A percentile compares a stretch with the other conserved stretches of the same genome.
Conservation (phyloP, 2,329 filamentous ascomycete genomes). For the Chrysoporthe austroafricana region DNA sequence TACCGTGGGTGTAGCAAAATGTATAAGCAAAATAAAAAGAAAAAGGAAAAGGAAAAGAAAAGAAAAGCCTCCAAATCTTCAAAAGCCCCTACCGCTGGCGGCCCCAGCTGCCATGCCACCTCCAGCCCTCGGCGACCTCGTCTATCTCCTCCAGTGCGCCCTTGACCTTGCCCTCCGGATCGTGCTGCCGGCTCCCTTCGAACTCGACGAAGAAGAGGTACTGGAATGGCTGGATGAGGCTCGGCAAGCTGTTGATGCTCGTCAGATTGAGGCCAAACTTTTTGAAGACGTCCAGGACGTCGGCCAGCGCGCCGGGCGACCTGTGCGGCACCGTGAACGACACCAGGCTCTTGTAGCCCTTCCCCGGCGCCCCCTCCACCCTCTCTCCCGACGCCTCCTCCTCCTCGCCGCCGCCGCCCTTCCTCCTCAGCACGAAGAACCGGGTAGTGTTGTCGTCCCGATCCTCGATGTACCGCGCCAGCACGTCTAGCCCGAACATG, state of each 20-base stretch:
- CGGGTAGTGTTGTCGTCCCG: constrained; percentile 76
- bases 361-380: neutral
- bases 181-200: constrained; percentile 61
- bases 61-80: neutral
- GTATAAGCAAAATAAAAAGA: neutral
- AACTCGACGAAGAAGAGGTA: constrained; percentile 97
- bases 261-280: constrained; percentile 77
- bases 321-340: constrained; percentile 82
- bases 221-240: constrained; percentile 75
- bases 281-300: constrained; percentile 79
- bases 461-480: constrained; percentile 75
- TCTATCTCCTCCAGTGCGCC: constrained; percentile 62
- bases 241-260: constrained; percentile 86
- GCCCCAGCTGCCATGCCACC: constrained; percentile 74
- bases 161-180: constrained; percentile 61
- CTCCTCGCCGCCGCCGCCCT: constrained; percentile 4
- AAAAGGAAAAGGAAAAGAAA: too few species aligned
- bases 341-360: constrained; percentile 71
- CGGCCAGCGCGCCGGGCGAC: constrained; percentile 79
- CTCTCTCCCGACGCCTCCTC: neutral
- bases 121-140: constrained; percentile 61
- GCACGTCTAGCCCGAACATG: constrained; percentile 67
- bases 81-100: constrained; percentile 33
- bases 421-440: constrained; percentile 68
- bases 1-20: constrained; percentile 11